Evolutionary conservation across 2,329 filamentous ascomycete genomes (phyloP), one percentile per base, ranked within the genome.

Genomic region (Boeremia lycopersici): DNA sequence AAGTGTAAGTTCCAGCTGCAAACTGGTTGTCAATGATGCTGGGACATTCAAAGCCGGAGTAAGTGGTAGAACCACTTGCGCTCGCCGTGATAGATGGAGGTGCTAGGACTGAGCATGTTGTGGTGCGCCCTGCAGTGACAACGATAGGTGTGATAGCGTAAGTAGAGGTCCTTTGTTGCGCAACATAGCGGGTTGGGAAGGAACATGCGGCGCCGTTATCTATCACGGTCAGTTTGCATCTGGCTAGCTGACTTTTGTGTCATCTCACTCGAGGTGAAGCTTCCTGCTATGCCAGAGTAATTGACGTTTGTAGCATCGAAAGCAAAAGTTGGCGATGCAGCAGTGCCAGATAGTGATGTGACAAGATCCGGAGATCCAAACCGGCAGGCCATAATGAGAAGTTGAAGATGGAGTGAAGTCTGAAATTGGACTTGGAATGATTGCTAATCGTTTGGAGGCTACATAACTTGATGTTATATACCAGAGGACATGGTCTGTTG

Each of bases 341-440:
- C 33, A 1, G 35, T 48, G 15, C 55, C 55, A 17, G 57, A 29
- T 13, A 60, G 13, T 12, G 54, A 59, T 3, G 59, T 64, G 19
- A 60, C 50, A 19, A 64, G 57, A 41, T 56, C 54, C 2, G 61
- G 59, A 39, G 61, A 64, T 25, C 49, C 57, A 46, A 64, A 64
- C 28, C 44, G 49, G 46, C 61, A 64, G 29, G 57, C 40, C 59
- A 64, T 64, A 1, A 6, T 47, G 49, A 40, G 13, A 15, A 19
- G 7, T 4, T 6, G 12, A 42, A 19, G 49, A 28, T 38, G 3
- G 8, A n/a, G 30, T 17, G 28, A 11, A 35, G 19, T 17, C 29
- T 12, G 17, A 25, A 13, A 0, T 5, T 12, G 6, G 9, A 15
- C 9, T 15, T 4, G 8, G 15, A 47, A 15, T 23, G 19, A 23